Evolutionary conservation across 129 eudicot species (phyloP), one percentile per base, ranked within the genome.

Genomic region (Centrapalus pauciflorus): DNA sequence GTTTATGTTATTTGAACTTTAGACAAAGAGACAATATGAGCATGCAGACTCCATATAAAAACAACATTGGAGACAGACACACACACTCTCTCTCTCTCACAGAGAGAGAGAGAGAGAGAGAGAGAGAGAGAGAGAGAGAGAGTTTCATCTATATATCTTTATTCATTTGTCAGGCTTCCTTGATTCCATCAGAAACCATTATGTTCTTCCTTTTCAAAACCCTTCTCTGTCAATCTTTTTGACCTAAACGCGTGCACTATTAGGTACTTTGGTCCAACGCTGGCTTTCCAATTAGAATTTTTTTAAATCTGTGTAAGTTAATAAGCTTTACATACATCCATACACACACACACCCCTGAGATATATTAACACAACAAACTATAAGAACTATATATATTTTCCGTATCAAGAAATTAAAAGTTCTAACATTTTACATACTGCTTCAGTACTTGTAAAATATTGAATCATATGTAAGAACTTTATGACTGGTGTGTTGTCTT

Each of bases 181-280:
- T 73, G 72, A 64, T 54, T 40, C 71, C 57, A 40, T 64, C 54
- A 64, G 64, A 58, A 73, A 41, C 20, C 4, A 62, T 73, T n/a
- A 73, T 73, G 77, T 38, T 52, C 35, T 51, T 29, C 56, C 57
- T 52, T 62, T 52, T 63, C 46, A 19, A 51, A 16, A 11, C 25
- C 61, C 62, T 38, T 62, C 70, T 61, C 69, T 62, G 27, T 61
- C 51, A 61, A 37, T 64, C 72, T 73, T 64, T 73, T 64, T 73
- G 70, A 73, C 72, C 72, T 73, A 30, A 73, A 72, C 56, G 72
- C 72, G 72, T 73, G 78, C 78, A 37, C 4, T 28, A 55, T 55
- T 9, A 35, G 33, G 27, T 68, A 13, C 16, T 63, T 35, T 62
- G 46, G 46, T 57, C 56, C 57, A 64, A 64, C 17, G 63, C 13